phyloP scores from a whole-genome alignment of 2,329 filamentous ascomycete genomes.

The Zarea fungicola region DNA sequence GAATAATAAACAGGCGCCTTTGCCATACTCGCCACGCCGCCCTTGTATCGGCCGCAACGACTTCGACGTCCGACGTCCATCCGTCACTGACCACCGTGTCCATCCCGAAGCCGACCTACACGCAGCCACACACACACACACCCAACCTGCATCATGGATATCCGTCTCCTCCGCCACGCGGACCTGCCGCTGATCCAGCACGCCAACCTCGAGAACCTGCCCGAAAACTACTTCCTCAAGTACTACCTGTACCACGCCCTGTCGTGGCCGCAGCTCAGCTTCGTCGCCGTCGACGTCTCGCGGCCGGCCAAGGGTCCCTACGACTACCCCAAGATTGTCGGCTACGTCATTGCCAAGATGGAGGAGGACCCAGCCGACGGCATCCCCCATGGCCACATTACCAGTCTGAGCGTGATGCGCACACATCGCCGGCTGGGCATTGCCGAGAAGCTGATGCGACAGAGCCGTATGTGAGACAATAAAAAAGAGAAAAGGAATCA shows the following conservation, averaged over 20 bases:
- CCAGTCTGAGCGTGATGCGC: slow-evolving; percentile 89
- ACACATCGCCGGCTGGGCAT: slow-evolving; percentile 88
- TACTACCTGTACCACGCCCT: slow-evolving; percentile 99
- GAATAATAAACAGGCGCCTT: background rate
- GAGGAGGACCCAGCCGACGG: slow-evolving; percentile 94
- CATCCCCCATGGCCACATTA: slow-evolving; percentile 92
- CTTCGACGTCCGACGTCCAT: no score
- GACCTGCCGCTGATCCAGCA: slow-evolving; percentile 93
- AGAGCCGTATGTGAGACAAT: slow-evolving; percentile 65
- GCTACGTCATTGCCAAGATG: slow-evolving; percentile 99
- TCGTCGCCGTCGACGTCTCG: slow-evolving; percentile 89
- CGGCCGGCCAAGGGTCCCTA: slow-evolving; percentile 71
- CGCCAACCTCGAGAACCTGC: slow-evolving; percentile 97
- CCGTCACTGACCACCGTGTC: no score
- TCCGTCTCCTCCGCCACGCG: slow-evolving; percentile 75
- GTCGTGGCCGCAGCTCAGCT: slow-evolving; percentile 95
- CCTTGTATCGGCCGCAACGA: no score
- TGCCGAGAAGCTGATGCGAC: slow-evolving; percentile 95
- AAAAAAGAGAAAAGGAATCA: no score
- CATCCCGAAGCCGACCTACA: no score
- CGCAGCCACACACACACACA: no score
- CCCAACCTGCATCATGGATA: slow-evolving; percentile 62
- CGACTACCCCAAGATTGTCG: slow-evolving; percentile 94
- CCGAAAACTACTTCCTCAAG: slow-evolving; percentile 99
- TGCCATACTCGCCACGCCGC: background rate